Evolutionary conservation across 495 filamentous ascomycete genomes (phyloP), one percentile per base, ranked within the genome.

Genomic region (Ramalina peruviana): DNA sequence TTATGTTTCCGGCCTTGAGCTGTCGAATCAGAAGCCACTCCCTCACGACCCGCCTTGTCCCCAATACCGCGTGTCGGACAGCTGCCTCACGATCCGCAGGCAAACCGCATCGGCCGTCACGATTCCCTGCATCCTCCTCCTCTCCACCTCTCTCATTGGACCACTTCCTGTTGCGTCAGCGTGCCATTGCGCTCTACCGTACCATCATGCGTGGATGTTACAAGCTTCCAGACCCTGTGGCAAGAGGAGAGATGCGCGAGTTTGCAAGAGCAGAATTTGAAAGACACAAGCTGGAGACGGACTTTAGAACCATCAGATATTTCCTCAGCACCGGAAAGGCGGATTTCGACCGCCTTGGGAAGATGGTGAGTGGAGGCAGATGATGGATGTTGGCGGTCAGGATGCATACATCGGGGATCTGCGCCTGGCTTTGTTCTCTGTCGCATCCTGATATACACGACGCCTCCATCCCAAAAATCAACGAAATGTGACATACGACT

Each of bases 191-290:
- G 12, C 50, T 60, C 17, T 62, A 56, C 17, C 59, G 59, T 7
- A 26, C 37, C 23, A 62, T 60, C 25, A 16, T 62, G 11, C 58
- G 58, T 17, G 51, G 54, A 3, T 56, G 46, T 27, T 21, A 45
- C 36, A 53, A 61, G 48, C 62, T 74, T 15, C 71, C 72, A 0
- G 60, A 59, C 3, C 70, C 69, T 4, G 52, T 67, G 5, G 74
- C 81, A 11, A 73, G 78, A 20, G 63, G 68, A 43, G 88, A 93
- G 56, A 78, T 88, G 52, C 72, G 72, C 33, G 65, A 66, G 25
- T 90, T 85, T 69, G 87, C 82, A 26, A 75, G 86, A 12, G 66
- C 71, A 40, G 86, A 92, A 55, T 89, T 92, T 60, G 80, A 86
- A 62, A 73, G 83, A 23, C 78, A 87, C 63, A 75, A 73, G 19